Conservation (phyloP, 805 yeast genomes). For the Limtongia smithiae region DNA sequence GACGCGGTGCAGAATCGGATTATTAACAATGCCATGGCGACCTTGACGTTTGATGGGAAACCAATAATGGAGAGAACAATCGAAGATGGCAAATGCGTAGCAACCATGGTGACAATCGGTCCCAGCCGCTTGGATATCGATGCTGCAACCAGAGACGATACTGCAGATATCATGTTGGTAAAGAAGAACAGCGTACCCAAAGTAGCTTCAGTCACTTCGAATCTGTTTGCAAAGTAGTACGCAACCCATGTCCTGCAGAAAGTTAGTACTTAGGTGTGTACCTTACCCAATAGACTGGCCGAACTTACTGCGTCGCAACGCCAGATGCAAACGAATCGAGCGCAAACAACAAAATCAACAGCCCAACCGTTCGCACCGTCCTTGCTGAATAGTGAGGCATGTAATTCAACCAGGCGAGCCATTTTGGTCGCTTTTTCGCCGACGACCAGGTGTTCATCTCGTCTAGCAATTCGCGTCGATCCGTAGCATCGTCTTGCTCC, state of each 20-base stretch:
- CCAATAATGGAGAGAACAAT: constrained; percentile 57
- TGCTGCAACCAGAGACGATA: constrained; percentile 77
- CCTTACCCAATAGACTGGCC: neutral
- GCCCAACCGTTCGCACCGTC: constrained; percentile 28
- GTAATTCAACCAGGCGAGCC: constrained; percentile 13
- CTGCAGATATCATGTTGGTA: constrained; percentile 59
- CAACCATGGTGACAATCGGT: constrained; percentile 70
- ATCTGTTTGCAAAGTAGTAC: constrained; percentile 65
- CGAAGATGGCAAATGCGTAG: constrained; percentile 77
- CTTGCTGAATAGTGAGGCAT: constrained; percentile 13
- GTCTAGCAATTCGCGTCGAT: constrained; percentile 8
- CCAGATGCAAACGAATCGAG: constrained; percentile 86
- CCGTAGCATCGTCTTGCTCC: constrained; percentile 9
- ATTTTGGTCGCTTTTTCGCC: constrained; percentile 7
- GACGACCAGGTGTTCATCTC: constrained; percentile 12
- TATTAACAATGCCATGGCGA: constrained; percentile 52
- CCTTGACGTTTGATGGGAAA: constrained; percentile 39
- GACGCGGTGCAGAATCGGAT: constrained; percentile 62
- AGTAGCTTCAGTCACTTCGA: constrained; percentile 50
- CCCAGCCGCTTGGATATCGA: constrained; percentile 63
- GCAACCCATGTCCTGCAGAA: constrained; percentile 62
- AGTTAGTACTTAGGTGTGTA: neutral
- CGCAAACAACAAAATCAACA: constrained; percentile 51
- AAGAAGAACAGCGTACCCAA: constrained; percentile 67
- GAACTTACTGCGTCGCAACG: constrained; percentile 62